A percentile compares a stretch with the other conserved stretches of the same genome.
phyloP scores from a whole-genome alignment of 345 rosid species.

The Melastoma malabathricum region DNA sequence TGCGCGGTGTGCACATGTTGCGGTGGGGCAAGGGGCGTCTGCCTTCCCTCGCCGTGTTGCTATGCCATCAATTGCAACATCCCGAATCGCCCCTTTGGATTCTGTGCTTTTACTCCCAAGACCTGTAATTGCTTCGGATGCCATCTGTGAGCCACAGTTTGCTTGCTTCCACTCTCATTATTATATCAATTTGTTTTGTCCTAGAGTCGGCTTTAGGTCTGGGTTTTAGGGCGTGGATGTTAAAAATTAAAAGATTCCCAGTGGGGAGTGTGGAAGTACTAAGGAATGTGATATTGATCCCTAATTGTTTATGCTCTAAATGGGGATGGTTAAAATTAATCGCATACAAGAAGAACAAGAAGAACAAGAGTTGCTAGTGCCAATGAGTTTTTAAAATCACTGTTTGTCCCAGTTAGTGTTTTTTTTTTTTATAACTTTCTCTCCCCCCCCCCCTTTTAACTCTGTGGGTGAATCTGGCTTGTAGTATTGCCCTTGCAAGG shows the following conservation, averaged over 20 bases:
- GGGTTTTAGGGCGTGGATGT: not conserved
- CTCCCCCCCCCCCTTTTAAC: slow-evolving; percentile 3
- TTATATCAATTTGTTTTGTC: slow-evolving; percentile 1
- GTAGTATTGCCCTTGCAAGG: slow-evolving; percentile 6
- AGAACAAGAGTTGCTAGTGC: not conserved
- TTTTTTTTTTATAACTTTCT: not conserved
- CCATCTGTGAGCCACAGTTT: slow-evolving; percentile 34
- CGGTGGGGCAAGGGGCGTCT: slow-evolving; percentile 68
- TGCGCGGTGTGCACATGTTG: slow-evolving; percentile 96
- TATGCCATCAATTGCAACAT: slow-evolving; percentile 96
- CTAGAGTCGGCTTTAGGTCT: not conserved
- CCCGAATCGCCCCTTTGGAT: slow-evolving; percentile 92
- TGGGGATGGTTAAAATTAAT: no score
- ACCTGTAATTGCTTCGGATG: slow-evolving; percentile 92
- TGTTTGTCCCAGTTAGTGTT: no score
- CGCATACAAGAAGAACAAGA: no score
- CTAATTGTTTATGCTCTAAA: no score
- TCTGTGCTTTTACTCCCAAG: slow-evolving; percentile 93
- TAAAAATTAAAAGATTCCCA: not conserved
- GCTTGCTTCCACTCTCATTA: slow-evolving; percentile 3
- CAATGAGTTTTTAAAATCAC: not conserved
- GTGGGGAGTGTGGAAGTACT: slow-evolving; percentile 22
- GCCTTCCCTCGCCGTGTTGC: slow-evolving; percentile 90
- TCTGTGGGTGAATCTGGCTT: slow-evolving; percentile 11
- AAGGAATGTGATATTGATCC: not conserved